Base-by-base conservation (phyloP, 2,329 filamentous ascomycete species). In the Monosporascus cannonballus region DNA sequence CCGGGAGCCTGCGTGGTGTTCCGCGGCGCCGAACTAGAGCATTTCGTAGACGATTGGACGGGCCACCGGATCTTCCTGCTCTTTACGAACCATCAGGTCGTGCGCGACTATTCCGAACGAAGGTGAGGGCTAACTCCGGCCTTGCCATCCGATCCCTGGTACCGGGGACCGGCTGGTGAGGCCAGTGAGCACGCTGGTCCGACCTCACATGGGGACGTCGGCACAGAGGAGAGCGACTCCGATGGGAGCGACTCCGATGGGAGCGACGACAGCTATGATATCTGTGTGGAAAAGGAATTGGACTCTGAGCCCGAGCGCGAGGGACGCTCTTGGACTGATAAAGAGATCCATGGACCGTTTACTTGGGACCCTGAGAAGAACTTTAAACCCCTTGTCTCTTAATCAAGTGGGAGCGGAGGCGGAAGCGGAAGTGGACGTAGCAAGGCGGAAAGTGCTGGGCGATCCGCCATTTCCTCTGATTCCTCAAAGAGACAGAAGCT, bases 11-110 rank as follows among this genome's bases (percentile, higher is more conserved):
- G 49, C 39, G 38, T 54, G 9, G 24, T 54, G 11, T 54, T 54
- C 39, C 49, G 45, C 11, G 52, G 52, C 14, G 36, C 34, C 6
- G 49, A 54, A 30, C 38, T 51, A 7, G 49, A 51, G 27, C 49
- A 54, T 30, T 54, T 51, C 24, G 49, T 54, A 7, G 45, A 36
- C 6, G 52, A 54, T 46, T 54, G 52, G 52, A 44, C 22, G 4
- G 52, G 52, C 15, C 47, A 51, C 22, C 37, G 52, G 20, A 44
- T 54, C 41, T 54, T 54, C 45, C 25, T 54, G 17, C 27, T 41
- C 2, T 47, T 22, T n/a, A 54, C 52, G 24, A 54, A 54, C 39
- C 49, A 54, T 38, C 52, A 54, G 45, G 38, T 49, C 11, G 49
- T 51, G 17, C 30, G 52, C 6, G 48, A 54, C 37, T 54, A 50